Evolutionary conservation across 2,329 filamentous ascomycete genomes (phyloP).

Genomic region (Neofusicoccum cordaticola): DNA sequence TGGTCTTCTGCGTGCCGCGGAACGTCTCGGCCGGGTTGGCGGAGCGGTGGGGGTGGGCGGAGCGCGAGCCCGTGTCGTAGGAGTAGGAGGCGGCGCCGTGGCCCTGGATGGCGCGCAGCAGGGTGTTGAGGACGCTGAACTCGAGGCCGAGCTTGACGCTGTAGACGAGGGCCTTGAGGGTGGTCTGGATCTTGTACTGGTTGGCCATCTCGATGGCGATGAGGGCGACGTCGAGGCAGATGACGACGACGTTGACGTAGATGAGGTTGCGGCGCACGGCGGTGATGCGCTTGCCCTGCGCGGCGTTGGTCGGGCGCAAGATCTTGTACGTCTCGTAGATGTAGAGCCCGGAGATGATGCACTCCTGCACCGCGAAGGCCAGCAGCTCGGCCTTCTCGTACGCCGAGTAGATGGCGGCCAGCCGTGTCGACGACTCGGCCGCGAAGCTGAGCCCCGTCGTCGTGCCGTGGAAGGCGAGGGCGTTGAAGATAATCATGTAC

Average conservation of each 20-base stretch:
- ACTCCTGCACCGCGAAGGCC: constrained; percentile 43
- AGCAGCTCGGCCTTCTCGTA: constrained; percentile 47
- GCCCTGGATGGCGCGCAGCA: neutral
- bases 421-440: constrained; percentile 41
- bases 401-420: constrained; percentile 37
- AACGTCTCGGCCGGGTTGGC: neutral
- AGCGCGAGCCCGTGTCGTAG: neutral
- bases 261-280: constrained; percentile 29
- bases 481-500: constrained; percentile 57
- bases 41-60: neutral
- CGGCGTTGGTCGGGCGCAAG: neutral
- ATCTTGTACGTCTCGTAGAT: neutral
- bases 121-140: constrained; percentile 4
- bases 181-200: constrained; percentile 4
- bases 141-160: constrained; percentile 9
- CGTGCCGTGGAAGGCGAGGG: constrained; percentile 53
- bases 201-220: constrained; percentile 22
- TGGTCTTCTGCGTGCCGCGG: neutral
- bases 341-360: constrained; percentile 22
- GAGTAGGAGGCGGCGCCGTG: neutral
- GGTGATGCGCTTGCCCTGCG: constrained; percentile 25
- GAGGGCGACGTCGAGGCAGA: constrained; percentile 35
- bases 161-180: neutral
- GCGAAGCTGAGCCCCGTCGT: constrained; percentile 57
- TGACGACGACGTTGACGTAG: constrained; percentile 38